Percentiles rank a stretch among this genome's conserved stretches.
phyloP scores from a whole-genome alignment of 225 moss, liverwort and hornwort genomes.

The Bryum argenteum region DNA sequence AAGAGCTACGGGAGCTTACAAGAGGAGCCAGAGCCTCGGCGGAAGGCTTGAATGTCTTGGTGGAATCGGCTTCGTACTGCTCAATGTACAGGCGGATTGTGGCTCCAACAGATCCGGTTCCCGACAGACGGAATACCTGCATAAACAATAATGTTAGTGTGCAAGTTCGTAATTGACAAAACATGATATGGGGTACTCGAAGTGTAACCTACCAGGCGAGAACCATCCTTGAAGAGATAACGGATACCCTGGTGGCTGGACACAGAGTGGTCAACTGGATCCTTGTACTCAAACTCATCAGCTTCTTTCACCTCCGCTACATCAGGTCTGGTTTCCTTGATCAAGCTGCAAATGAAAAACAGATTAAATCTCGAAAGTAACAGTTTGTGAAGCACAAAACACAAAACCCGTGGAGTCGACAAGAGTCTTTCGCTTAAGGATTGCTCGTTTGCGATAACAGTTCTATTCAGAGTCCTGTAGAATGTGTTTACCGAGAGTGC shows the following conservation, averaged over 20 bases:
- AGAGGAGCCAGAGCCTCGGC: constrained; percentile 86
- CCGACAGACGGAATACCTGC: constrained; percentile 93
- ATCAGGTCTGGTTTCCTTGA: constrained; percentile 67
- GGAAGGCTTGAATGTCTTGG: constrained; percentile 79
- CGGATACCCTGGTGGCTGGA: constrained; percentile 97
- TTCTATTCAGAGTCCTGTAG: no score
- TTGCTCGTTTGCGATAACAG: no score
- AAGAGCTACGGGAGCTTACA: constrained; percentile 41
- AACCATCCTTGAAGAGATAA: constrained; percentile 95
- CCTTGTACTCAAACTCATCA: constrained; percentile 98
- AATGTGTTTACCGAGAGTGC: not conserved
- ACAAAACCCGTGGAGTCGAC: no score
- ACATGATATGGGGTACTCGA: not conserved
- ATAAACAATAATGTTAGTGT: constrained; percentile 5
- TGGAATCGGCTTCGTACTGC: constrained; percentile 81
- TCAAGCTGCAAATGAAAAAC: constrained; percentile 42
- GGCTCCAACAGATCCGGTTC: constrained; percentile 96
- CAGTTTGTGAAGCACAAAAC: no score
- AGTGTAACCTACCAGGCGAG: constrained; percentile 69
- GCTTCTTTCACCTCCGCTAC: constrained; percentile 77
- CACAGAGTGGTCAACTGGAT: constrained; percentile 90
- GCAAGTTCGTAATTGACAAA: not conserved
- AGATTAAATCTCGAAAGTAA: not conserved
- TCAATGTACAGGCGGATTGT: constrained; percentile 95
- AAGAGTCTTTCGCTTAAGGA: no score